Percentiles rank a stretch among this genome's conserved stretches.
phyloP scores from a whole-genome alignment of 805 yeast species.

The Saccharomycopsis amapae region DNA sequence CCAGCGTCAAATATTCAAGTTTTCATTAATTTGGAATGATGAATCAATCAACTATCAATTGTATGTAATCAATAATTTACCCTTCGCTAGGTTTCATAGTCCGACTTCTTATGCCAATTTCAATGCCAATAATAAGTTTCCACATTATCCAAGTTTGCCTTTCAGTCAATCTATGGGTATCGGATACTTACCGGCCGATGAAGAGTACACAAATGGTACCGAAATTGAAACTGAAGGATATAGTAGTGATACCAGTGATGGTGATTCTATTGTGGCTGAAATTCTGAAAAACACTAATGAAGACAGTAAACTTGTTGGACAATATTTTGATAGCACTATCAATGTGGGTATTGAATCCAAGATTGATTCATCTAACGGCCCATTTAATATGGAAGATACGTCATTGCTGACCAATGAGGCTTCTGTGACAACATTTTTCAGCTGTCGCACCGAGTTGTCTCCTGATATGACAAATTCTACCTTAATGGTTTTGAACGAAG shows the following conservation, averaged over 20 bases:
- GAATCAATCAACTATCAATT: constrained; percentile 32
- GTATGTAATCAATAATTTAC: constrained; percentile 22
- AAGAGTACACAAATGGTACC: constrained; percentile 14
- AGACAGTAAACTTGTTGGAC: neutral
- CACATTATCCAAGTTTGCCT: constrained; percentile 19
- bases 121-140: constrained; percentile 15
- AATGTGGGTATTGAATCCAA: no score
- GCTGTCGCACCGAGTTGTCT: no score
- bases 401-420: no score
- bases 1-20: constrained; percentile 38
- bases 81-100: constrained; percentile 10
- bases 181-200: constrained; percentile 17
- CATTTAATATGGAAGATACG: no score
- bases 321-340: neutral
- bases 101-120: constrained; percentile 15
- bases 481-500: no score
- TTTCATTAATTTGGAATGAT: constrained; percentile 39
- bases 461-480: no score
- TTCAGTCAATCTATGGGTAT: constrained; percentile 16
- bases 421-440: no score
- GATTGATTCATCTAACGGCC: no score
- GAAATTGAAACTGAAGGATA: constrained; percentile 2
- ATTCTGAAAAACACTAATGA: neutral
- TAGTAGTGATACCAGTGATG: neutral
- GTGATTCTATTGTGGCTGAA: no score